A percentile compares a stretch with the other conserved stretches of the same genome.
Evolutionary conservation across 1,284 basidiomycete species (phyloP).

Genomic region (Tilletia setariae): DNA sequence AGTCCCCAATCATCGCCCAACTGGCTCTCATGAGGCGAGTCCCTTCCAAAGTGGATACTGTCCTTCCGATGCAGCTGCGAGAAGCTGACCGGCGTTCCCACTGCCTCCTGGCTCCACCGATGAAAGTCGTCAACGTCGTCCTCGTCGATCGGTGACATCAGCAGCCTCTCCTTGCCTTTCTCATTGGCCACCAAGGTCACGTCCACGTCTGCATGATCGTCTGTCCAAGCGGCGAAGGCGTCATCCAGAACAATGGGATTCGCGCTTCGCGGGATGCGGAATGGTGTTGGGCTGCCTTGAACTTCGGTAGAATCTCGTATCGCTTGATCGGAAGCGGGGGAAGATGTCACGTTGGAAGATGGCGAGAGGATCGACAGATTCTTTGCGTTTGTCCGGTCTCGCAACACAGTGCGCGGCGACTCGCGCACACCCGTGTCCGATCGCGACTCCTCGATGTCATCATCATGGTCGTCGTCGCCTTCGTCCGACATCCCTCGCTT

Average conservation of each 20-base stretch:
- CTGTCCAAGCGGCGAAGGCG: neutral
- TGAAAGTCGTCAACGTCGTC: too few relatives aligned
- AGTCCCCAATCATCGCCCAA: constrained; percentile 12
- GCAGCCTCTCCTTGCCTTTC: neutral
- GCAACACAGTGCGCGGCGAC: neutral
- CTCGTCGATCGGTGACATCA: too few relatives aligned
- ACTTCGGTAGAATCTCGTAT: too few relatives aligned
- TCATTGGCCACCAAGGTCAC: neutral
- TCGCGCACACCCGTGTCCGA: neutral
- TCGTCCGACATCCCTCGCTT: neutral
- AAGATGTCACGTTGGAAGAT: neutral
- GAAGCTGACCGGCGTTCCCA: neutral
- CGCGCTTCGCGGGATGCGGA: neutral
- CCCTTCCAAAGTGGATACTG: neutral
- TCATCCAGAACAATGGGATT: neutral
- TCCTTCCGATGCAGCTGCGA: neutral
- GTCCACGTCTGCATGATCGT: neutral
- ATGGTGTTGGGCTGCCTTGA: too few relatives aligned
- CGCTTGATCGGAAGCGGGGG: neutral
- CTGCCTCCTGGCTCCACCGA: too few relatives aligned
- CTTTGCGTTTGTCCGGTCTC: neutral
- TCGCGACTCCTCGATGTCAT: neutral
- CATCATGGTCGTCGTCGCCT: neutral
- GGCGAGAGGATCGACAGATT: neutral
- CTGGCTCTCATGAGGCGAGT: constrained; percentile 11